phyloP scores from a whole-genome alignment of 768 basidiomycete species.

The Leccinum broughii region DNA sequence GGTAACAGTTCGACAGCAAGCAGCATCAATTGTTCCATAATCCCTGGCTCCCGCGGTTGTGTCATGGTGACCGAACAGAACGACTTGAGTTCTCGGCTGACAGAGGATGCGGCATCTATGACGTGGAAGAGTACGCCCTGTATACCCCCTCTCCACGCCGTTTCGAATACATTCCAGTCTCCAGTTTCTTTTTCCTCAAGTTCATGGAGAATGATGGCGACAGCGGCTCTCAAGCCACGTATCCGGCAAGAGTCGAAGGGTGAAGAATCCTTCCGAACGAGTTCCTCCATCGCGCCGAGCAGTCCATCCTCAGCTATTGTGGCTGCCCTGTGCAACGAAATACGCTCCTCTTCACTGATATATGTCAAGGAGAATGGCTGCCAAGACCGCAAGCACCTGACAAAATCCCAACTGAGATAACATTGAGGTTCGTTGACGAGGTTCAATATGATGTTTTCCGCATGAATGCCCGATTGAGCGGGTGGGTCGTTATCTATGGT shows the following conservation, averaged over 20 bases:
- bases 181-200: slow-evolving; percentile 51
- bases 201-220: slow-evolving; percentile 56
- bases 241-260: slow-evolving; percentile 50
- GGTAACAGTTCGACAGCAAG: slow-evolving; percentile 53
- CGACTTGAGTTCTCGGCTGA: slow-evolving; percentile 52
- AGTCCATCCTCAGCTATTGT: slow-evolving; percentile 70
- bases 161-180: slow-evolving; percentile 55
- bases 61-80: slow-evolving; percentile 48
- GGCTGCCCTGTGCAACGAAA: slow-evolving; percentile 60
- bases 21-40: slow-evolving; percentile 56
- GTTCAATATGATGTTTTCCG: slow-evolving; percentile 65
- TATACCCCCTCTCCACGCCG: slow-evolving; percentile 59
- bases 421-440: slow-evolving; percentile 61
- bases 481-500: slow-evolving; percentile 63
- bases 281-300: slow-evolving; percentile 60
- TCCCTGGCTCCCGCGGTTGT: slow-evolving; percentile 37
- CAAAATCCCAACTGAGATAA: slow-evolving; percentile 58
- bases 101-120: slow-evolving; percentile 48
- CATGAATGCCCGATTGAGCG: slow-evolving; percentile 60
- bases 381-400: slow-evolving; percentile 59
- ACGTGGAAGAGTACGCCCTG: slow-evolving; percentile 61
- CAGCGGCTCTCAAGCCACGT: slow-evolving; percentile 61
- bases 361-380: slow-evolving; percentile 60
- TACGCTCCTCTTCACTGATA: slow-evolving; percentile 60
- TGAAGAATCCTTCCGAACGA: slow-evolving; percentile 33